phyloP scores from a whole-genome alignment of 2,329 filamentous ascomycete genomes.

The Neofusicoccum laricinum region DNA sequence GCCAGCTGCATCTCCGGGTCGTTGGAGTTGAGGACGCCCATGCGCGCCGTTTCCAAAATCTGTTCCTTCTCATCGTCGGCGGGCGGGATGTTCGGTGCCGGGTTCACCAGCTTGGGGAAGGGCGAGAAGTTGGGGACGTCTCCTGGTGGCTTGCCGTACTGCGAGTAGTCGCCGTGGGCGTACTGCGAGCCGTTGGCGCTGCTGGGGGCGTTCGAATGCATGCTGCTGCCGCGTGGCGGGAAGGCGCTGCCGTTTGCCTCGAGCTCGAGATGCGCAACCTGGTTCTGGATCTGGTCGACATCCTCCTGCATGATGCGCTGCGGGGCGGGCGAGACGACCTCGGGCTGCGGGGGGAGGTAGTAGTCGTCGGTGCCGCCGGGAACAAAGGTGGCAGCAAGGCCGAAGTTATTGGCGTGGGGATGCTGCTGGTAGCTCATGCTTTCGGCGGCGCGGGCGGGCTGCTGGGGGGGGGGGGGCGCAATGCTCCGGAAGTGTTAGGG shows the following conservation, averaged over 20 bases:
- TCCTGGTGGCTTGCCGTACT: constrained; percentile 32
- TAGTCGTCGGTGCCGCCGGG: constrained; percentile 67
- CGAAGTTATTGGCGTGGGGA: constrained; percentile 8
- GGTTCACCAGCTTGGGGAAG: constrained; percentile 78
- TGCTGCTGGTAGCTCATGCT: constrained; percentile 16
- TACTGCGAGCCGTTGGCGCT: constrained; percentile 8
- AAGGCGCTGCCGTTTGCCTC: constrained; percentile 55
- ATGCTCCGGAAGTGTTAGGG: constrained; percentile 10
- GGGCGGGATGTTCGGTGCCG: constrained; percentile 83
- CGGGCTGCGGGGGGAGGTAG: constrained; percentile 59
- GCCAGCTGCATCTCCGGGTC: constrained; percentile 95
- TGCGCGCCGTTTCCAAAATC: constrained; percentile 78
- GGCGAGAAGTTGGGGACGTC: constrained; percentile 80
- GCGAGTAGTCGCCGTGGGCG: constrained; percentile 35
- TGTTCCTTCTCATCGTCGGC: constrained; percentile 93
- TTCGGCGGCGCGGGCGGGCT: neutral
- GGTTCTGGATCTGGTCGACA: constrained; percentile 80
- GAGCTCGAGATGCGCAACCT: constrained; percentile 85
- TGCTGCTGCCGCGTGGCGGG: constrained; percentile 6
- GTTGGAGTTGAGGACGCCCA: constrained; percentile 84
- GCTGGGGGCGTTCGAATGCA: constrained; percentile 24
- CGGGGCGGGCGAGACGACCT: constrained; percentile 67
- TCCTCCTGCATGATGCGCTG: constrained; percentile 91
- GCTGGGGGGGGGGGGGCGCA: constrained; percentile 8
- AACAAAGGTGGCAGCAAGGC: constrained; percentile 58